Conservation (phyloP, 192 early-diverging fungal species). For the Linnemannia zychae region DNA sequence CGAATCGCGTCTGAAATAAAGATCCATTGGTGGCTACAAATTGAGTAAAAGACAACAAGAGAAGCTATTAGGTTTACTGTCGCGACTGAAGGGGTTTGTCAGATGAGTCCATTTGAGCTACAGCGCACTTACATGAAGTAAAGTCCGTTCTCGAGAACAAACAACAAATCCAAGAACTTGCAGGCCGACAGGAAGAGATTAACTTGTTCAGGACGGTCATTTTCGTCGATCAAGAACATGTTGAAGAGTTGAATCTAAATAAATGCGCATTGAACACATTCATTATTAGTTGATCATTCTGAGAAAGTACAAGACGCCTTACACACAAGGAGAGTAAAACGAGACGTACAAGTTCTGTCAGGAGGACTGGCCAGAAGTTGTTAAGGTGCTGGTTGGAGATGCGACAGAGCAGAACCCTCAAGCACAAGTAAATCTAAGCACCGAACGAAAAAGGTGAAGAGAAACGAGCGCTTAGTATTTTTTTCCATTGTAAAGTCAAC, state of each 20-base stretch:
- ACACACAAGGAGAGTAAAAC: background rate
- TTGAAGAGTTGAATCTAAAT: slow-evolving; percentile 79
- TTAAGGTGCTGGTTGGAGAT: slow-evolving; percentile 86
- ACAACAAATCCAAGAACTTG: slow-evolving; percentile 89
- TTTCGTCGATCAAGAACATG: slow-evolving; percentile 64
- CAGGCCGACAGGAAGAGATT: slow-evolving; percentile 85
- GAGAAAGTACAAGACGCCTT: background rate
- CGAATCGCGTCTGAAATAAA: slow-evolving; percentile 92
- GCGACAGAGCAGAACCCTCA: slow-evolving; percentile 85
- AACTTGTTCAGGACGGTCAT: slow-evolving; percentile 73
- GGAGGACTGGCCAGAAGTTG: slow-evolving; percentile 92
- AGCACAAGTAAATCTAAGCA: slow-evolving; percentile 78
- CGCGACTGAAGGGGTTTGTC: background rate
- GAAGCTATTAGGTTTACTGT: background rate
- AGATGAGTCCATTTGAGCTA: background rate
- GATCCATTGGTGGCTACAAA: slow-evolving; percentile 90
- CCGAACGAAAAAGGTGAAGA: background rate
- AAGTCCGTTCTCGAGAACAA: slow-evolving; percentile 83
- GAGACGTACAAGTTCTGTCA: slow-evolving; percentile 84
- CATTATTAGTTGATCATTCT: background rate
- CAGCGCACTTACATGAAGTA: slow-evolving; percentile 81
- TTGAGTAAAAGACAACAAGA: background rate
- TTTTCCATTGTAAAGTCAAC: background rate
- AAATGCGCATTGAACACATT: slow-evolving; percentile 4
- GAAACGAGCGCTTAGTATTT: background rate